These are phyloP conservation scores for Rhizopus sp. DNA, from an alignment of 371 early-diverging fungal species.

Conservation along the genomic window DNA sequence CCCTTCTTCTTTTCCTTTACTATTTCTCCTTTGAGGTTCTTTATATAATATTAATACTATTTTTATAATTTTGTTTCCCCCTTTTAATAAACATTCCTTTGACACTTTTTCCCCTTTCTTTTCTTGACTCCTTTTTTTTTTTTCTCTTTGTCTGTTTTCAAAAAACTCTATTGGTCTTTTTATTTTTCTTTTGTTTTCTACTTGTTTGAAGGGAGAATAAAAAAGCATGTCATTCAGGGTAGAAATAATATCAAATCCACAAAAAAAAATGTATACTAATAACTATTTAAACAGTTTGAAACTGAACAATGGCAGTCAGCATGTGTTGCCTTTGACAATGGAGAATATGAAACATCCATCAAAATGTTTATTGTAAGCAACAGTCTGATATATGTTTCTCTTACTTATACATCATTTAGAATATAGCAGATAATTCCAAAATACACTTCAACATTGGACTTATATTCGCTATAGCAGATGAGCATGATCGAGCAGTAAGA, in stretches of 20 bases:
- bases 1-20: neutral
- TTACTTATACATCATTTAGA: conserved; percentile 1
- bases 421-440: conserved; percentile 89
- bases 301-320: conserved; percentile 53
- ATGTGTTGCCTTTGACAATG: conserved; percentile 45
- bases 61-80: no score
- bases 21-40: no score
- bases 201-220: neutral
- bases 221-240: conserved; percentile 22
- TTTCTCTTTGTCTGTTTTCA: conserved; percentile 4
- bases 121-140: neutral
- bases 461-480: conserved; percentile 71
- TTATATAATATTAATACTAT: no score
- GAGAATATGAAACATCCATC: conserved; percentile 43
- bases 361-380: conserved; percentile 43
- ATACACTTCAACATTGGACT: conserved; percentile 95
- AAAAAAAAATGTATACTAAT: neutral
- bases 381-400: neutral
- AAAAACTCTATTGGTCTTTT: neutral
- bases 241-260: neutral
- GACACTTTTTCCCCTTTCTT: neutral
- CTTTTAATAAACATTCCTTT: no score
- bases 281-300: conserved; percentile 35
- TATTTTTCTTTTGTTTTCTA: neutral
- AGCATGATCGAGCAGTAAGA: conserved; percentile 83